These are phyloP conservation scores for Eustoma russellianum DNA, from an alignment of 257 asterid genomes.

Conservation along the genomic window DNA sequence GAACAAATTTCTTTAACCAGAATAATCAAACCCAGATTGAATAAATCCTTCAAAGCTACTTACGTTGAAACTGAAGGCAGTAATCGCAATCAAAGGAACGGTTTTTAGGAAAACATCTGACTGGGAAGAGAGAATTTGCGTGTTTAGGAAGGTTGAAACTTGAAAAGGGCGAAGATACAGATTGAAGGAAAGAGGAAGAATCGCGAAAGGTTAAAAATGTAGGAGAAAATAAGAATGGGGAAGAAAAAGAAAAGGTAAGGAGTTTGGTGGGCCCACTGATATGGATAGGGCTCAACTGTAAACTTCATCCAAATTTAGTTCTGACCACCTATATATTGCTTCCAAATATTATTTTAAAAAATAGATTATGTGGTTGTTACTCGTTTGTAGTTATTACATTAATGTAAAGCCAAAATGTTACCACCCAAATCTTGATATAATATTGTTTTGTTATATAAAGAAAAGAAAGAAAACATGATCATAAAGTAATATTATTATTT, in stretches of 20 bases:
- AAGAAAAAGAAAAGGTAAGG: not conserved
- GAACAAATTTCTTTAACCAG: constrained; percentile 2
- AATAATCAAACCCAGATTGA: not conserved
- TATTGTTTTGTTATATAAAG: no score
- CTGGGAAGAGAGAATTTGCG: constrained; percentile 1
- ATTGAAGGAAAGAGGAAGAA: not conserved
- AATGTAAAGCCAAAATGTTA: no score
- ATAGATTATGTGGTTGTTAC: no score
- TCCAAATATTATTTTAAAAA: no score
- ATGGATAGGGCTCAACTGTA: constrained; percentile 3
- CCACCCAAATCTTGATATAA: no score
- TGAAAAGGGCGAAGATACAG: not conserved
- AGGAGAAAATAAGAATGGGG: no score
- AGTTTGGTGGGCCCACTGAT: not conserved
- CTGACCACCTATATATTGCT: no score
- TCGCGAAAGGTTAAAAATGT: not conserved
- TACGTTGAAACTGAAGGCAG: not conserved
- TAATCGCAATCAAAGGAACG: not conserved
- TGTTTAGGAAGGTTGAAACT: not conserved
- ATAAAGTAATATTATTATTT: no score
- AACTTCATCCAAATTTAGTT: not conserved
- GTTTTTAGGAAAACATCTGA: not conserved
- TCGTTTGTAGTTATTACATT: no score
- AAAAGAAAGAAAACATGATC: no score
- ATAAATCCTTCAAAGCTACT: not conserved